Percentiles rank a stretch among this genome's conserved stretches.
These are phyloP conservation scores for Coniella lustricola DNA, from an alignment of 2,329 filamentous ascomycete genomes.

Conservation along the genomic window DNA sequence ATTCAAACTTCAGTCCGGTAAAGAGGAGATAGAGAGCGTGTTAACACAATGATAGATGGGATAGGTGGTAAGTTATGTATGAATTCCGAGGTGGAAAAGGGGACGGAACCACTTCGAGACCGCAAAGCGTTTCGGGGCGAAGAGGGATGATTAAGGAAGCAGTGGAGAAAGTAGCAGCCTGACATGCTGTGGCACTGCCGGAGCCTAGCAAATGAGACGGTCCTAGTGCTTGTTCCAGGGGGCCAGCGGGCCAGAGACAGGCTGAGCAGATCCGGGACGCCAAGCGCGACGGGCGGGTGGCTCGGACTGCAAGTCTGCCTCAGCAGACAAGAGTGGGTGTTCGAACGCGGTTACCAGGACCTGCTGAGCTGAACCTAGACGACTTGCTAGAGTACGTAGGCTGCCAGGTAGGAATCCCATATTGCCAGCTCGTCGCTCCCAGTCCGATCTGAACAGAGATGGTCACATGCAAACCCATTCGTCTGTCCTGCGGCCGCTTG, in stretches of 20 bases:
- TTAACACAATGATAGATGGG: too few relatives aligned
- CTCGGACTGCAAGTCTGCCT: not conserved
- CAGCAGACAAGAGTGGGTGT: not conserved
- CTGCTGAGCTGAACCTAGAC: not conserved
- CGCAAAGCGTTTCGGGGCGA: slow-evolving; percentile 11
- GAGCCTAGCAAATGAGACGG: not conserved
- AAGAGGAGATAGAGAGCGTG: too few relatives aligned
- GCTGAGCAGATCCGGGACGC: slow-evolving; percentile 7
- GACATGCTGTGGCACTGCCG: slow-evolving; percentile 3
- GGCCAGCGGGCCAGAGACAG: not conserved
- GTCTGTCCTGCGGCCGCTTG: not conserved
- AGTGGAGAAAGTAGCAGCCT: slow-evolving; percentile 10
- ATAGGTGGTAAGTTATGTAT: not conserved
- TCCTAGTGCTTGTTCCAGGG: not conserved
- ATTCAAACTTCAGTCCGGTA: not conserved
- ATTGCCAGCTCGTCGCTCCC: not conserved
- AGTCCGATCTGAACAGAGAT: not conserved
- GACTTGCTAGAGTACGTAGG: not conserved
- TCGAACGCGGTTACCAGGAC: not conserved
- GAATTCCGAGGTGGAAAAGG: slow-evolving; percentile 4
- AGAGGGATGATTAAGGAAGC: slow-evolving; percentile 6
- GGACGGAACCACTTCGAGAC: slow-evolving; percentile 8
- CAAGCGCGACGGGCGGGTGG: slow-evolving; percentile 5
- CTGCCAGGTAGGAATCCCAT: not conserved
- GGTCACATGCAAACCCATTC: slow-evolving; percentile 4